Conservation (phyloP, 1,139 yeast genomes). For the Saccharomyces pastorianus region DNA sequence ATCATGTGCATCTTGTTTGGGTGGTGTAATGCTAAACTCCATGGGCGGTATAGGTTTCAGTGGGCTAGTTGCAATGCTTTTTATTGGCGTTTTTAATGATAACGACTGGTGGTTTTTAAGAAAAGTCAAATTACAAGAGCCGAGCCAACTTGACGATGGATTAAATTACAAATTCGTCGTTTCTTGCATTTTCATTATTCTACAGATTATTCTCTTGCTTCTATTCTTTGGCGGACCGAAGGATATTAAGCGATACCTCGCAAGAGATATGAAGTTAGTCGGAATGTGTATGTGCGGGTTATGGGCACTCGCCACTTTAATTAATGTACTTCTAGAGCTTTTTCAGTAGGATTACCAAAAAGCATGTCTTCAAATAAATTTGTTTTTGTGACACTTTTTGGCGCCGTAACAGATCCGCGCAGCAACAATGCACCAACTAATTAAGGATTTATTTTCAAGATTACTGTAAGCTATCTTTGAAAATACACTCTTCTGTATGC, state of each 20-base stretch:
- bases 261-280: constrained; percentile 14
- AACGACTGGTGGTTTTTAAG: constrained; percentile 22
- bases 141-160: not conserved
- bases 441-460: not conserved
- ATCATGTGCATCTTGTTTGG: constrained; percentile 30
- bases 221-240: constrained; percentile 15
- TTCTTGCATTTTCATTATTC: constrained; percentile 19
- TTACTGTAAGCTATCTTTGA: not conserved
- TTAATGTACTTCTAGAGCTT: constrained; percentile 13
- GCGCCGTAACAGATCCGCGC: not conserved
- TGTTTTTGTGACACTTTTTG: not conserved
- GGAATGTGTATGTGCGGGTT: constrained; percentile 27
- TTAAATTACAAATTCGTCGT: constrained; percentile 21
- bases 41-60: constrained; percentile 32
- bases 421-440: not conserved
- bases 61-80: constrained; percentile 28
- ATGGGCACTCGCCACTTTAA: constrained; percentile 27
- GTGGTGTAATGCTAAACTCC: constrained; percentile 30
- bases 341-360: too few relatives aligned
- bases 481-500: not conserved
- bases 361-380: not conserved
- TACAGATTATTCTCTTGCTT: constrained; percentile 17
- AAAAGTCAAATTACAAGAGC: constrained; percentile 14
- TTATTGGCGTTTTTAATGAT: constrained; percentile 14
- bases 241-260: constrained; percentile 9